Percentiles rank a stretch among this genome's conserved stretches.
Evolutionary conservation across 441 rosid genomes (phyloP).

Genomic region (Jatropha podagrica): DNA sequence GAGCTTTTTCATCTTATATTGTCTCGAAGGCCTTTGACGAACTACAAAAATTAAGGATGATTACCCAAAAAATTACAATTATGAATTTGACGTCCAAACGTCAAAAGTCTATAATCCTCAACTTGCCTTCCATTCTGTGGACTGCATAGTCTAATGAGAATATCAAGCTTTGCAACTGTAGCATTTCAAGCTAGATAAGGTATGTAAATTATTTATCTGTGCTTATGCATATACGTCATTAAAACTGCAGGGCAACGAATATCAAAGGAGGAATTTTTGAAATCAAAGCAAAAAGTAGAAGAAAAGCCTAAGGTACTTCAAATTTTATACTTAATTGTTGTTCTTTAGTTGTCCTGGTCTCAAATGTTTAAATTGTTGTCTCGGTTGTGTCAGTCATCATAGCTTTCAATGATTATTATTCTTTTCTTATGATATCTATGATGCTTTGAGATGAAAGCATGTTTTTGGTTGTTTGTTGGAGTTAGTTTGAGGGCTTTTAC

Average conservation of each 20-base stretch:
- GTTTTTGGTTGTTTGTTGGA: background rate
- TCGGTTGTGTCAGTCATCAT: background rate
- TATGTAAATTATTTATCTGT: slow-evolving; percentile 20
- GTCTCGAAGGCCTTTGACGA: background rate
- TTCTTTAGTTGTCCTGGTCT: background rate
- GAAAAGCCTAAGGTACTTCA: slow-evolving; percentile 83
- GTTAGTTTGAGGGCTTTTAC: background rate
- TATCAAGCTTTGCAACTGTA: background rate
- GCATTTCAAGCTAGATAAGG: slow-evolving; percentile 6
- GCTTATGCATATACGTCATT: background rate
- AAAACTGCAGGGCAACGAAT: slow-evolving; percentile 64
- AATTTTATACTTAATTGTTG: background rate
- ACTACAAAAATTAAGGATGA: background rate
- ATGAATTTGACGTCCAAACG: background rate
- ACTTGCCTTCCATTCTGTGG: background rate
- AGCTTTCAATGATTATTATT: background rate
- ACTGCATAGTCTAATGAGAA: slow-evolving; percentile 2
- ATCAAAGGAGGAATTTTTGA: slow-evolving; percentile 73
- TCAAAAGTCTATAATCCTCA: background rate
- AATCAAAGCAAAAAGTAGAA: slow-evolving; percentile 55
- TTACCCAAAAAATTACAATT: background rate
- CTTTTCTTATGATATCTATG: background rate
- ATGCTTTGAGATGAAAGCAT: slow-evolving; percentile 11
- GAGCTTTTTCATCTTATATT: background rate
- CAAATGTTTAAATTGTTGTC: background rate